Base-by-base conservation (phyloP, 495 filamentous ascomycete species). In the Aspergillus conjunctus region DNA sequence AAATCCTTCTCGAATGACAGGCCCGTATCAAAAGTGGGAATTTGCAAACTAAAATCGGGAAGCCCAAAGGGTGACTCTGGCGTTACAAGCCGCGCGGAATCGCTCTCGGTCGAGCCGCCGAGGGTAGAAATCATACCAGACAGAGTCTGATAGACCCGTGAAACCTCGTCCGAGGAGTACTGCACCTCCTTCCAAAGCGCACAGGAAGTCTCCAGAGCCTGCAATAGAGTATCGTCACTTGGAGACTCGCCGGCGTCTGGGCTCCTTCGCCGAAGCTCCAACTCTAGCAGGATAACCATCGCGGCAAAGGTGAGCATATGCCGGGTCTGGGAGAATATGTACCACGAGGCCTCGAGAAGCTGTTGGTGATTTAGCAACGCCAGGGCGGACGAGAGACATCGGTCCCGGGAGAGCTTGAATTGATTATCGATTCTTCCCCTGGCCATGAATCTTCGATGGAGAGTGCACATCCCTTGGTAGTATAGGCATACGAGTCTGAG, bases 381-480 rank as follows among this genome's bases (percentile, higher is more conserved):
- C 4, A 58, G 18, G n/a, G 60, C 50, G 9, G 60, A 63, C 5
- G 54, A 15, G 17, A 58, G 48, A 11, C 55, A 63, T 31, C 55
- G 26, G 5, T 49, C 51, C 1, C 51, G 59, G n/a, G 51, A 55
- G 20, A 49, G 12, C 10, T 45, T 22, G 41, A 39, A 61, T 7
- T 32, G 51, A 4, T 14, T 12, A 12, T 55, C 43, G 4, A 5
- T n/a, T 17, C 31, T n/a, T 4, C n/a, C 32, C 15, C 3, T 49
- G 8, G 51, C 43, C n/a, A 54, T 22, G 26, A 26, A 55, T 20
- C 34, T 33, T 10, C 61, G 61, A 33, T 63, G 61, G 6, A 63
- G 54, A 9, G 33, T 55, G n/a, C 43, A 55, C 31, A 63, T 51
- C 4, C 56, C 56, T 8, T 53, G 20, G 56, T 63, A 56, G 44